phyloP scores from a whole-genome alignment of 2,329 filamentous ascomycete genomes.

The Beauveria sp. region DNA sequence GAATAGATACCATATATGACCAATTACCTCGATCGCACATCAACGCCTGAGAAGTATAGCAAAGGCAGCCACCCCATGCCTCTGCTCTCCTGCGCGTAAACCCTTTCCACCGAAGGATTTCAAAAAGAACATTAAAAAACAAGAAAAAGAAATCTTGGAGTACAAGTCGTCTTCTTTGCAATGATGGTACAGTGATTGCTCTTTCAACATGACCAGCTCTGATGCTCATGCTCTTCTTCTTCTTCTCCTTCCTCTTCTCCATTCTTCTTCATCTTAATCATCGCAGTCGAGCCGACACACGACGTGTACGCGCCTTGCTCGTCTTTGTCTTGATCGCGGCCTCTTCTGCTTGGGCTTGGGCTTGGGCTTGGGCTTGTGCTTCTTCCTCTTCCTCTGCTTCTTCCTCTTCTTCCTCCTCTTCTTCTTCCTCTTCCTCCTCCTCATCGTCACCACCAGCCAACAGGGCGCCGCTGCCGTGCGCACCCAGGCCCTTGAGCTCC shows the following conservation, averaged over 20 bases:
- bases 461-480: slow-evolving; percentile 33
- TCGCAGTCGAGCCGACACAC: neutral
- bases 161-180: too few relatives aligned
- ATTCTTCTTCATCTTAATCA: slow-evolving; percentile 1
- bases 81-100: too few relatives aligned
- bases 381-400: neutral
- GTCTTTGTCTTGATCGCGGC: neutral
- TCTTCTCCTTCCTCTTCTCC: too few relatives aligned
- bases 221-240: too few relatives aligned
- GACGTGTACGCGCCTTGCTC: neutral
- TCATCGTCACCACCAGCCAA: slow-evolving; percentile 19
- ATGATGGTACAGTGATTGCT: too few relatives aligned
- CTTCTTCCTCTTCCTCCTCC: neutral
- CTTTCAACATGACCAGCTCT: too few relatives aligned
- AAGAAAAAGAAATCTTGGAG: too few relatives aligned
- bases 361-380: neutral
- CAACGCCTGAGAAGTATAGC: too few relatives aligned
- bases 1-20: neutral
- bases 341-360: neutral
- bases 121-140: too few relatives aligned
- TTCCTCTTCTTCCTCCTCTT: neutral
- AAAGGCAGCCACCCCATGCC: too few relatives aligned
- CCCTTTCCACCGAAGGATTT: too few relatives aligned
- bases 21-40: too few relatives aligned
- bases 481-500: slow-evolving; percentile 64